Percentiles rank a stretch among this genome's conserved stretches.
phyloP scores from a whole-genome alignment of 225 moss, liverwort and hornwort species.

The Bryoerythrophyllum caledonicum region DNA sequence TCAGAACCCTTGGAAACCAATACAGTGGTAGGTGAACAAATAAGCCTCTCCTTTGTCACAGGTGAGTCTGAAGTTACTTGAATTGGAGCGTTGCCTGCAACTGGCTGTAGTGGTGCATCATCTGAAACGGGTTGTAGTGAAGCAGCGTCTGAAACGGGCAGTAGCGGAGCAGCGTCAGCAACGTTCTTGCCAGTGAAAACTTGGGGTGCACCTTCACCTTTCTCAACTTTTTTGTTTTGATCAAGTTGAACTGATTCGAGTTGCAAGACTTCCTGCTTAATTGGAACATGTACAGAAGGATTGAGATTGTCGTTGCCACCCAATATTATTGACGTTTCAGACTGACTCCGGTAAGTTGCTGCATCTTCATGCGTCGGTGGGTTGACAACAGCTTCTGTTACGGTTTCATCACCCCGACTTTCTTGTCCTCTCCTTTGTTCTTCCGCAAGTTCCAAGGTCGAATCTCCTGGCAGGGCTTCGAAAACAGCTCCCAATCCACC shows the following conservation, averaged over 20 bases:
- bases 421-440: conserved; percentile 45
- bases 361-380: conserved; percentile 20
- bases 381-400: conserved; percentile 20
- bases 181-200: conserved; percentile 13
- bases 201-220: conserved; percentile 16
- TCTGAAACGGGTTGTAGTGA: not conserved
- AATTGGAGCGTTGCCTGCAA: conserved; percentile 8
- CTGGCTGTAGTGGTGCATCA: not conserved
- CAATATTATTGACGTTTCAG: conserved; percentile 20
- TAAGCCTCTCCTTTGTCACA: conserved; percentile 18
- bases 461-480: conserved; percentile 62
- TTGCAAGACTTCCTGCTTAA: conserved; percentile 28
- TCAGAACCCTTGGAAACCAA: conserved; percentile 16
- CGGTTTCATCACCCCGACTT: conserved; percentile 26
- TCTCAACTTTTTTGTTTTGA: conserved; percentile 21
- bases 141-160: not conserved
- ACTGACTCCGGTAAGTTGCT: conserved; percentile 15
- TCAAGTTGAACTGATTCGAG: conserved; percentile 21
- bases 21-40: conserved; percentile 19
- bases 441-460: conserved; percentile 40
- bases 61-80: conserved; percentile 25
- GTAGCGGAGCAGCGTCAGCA: not conserved
- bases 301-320: conserved; percentile 23
- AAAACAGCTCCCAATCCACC: conserved; percentile 93
- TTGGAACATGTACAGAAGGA: conserved; percentile 19